Conservation (phyloP, 2,329 filamentous ascomycete species). For the Periconia sp. region DNA sequence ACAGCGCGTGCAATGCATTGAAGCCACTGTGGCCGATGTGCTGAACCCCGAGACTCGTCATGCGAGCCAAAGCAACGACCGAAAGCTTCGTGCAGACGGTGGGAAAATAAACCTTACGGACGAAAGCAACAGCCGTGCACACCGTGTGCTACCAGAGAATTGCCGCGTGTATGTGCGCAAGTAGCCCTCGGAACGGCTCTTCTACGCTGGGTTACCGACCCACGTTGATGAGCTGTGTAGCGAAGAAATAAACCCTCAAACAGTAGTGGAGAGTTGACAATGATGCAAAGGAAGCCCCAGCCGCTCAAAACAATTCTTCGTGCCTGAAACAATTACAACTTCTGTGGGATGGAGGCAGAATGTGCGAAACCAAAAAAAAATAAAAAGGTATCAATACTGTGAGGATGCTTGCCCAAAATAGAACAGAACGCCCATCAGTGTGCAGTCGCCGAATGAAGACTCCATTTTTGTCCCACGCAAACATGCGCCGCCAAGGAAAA, state of each 20-base stretch:
- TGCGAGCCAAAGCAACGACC: slow-evolving; percentile 5
- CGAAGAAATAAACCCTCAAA: no score
- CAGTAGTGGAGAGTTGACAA: background rate
- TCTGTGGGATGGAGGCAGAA: background rate
- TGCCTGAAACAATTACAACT: slow-evolving; percentile 3
- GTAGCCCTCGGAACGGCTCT: no score
- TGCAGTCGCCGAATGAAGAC: slow-evolving; percentile 27
- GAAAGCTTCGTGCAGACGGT: slow-evolving; percentile 3
- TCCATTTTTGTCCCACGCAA: slow-evolving; percentile 30
- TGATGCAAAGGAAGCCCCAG: background rate
- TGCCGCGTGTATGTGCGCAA: no score
- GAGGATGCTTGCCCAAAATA: slow-evolving; percentile 21
- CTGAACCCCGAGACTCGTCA: no score
- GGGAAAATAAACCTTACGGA: no score
- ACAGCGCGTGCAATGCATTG: background rate
- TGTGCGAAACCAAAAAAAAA: slow-evolving; percentile 12
- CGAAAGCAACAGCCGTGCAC: no score
- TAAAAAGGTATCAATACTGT: slow-evolving; percentile 40
- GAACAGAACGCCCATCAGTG: slow-evolving; percentile 31
- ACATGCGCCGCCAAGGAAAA: slow-evolving; percentile 15
- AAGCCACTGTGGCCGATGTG: slow-evolving; percentile 1
- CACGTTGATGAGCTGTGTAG: no score
- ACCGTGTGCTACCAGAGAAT: no score
- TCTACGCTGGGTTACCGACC: no score
- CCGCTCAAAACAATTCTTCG: slow-evolving; percentile 4